Base-by-base conservation (phyloP, 257 asterid species). In the Scutellaria minor region DNA sequence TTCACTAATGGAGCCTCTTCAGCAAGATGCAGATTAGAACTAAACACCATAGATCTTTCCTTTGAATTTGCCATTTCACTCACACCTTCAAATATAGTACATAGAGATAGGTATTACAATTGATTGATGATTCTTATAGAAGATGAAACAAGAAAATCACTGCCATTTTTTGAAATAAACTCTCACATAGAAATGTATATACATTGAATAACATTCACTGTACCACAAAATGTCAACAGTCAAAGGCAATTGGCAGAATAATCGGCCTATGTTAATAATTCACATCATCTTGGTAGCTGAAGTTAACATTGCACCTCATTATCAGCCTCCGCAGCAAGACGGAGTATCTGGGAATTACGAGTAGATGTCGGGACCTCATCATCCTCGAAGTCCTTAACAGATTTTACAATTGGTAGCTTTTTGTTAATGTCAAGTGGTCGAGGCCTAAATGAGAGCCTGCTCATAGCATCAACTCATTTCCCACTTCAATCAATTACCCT, bases 391-490 rank as follows among this genome's bases (percentile, higher is more conserved):
- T 95, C 99, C 87, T 95, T 95, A 3, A 90, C 64, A 71, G 97
- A 92, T 78, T 95, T 95, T 57, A 95, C 79, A 79, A 95, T 87
- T 31, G 98, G 99, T 52, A 95, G 95, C 89, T 92, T 95, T 90
- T 92, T 92, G 88, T 92, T 86, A 75, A 95, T 81, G 82, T 95
- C 99, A 53, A 95, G 96, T 35, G 98, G 99, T 46, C 99, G 93
- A 76, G 99, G 99, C 90, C 99, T 90, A 78, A 95, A 79, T 64
- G 99, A 95, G 73, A 92, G 89, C 83, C 99, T 90, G 86, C 94
- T 95, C 98, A 95, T 95, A 83, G 85, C 84, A 88, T 79, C 89
- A 90, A 78, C 83, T 73, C 86, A 72, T 75, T 67, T 68, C 80
- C 83, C 74, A 64, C 72, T 66, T 47, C 77, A 67, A 42, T 61